Base-by-base conservation (phyloP, 441 rosid species). In the Brassica balearica region DNA sequence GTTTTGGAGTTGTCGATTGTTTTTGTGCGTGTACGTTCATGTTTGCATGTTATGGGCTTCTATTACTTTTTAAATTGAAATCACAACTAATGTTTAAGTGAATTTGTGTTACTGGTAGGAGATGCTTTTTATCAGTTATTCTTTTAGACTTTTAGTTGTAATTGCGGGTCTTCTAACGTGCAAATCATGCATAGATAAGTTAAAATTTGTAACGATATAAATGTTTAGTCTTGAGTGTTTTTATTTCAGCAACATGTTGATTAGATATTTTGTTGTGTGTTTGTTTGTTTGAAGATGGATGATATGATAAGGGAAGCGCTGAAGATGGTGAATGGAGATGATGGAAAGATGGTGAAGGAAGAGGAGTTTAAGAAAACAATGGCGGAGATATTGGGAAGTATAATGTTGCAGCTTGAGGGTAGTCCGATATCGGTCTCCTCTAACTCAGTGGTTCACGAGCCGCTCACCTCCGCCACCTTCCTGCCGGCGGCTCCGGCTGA, bases 371-470 rank as follows among this genome's bases (percentile, higher is more conserved):
- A 89, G 88, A 96, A 91, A 82, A 8, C 86, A 65, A 12, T 89
- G 82, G 80, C 85, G 0, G 98, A 89, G 83, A 83, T 92, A 68
- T 81, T 96, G 77, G 94, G 95, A 74, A 89, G 92, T 69, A 73
- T 92, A 65, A 91, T 96, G 99, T 71, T 92, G 86, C 97, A 96
- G 78, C 82, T 94, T 15, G 97, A 94, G 80, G 90, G 89, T 22
- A 88, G 68, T 66, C 91, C 96, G 12, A 86, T 96, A 41, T 78
- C 90, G 14, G 83, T 91, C 38, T 92, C 97, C 19, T 81, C 93
- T 4, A 91, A 91, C 82, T 87, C 97, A 14, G 99, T 94, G 43
- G 98, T 96, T 81, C 97, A 94, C 56, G 99, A 94, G 87, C 97
- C 98, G 9, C 90, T 90, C 7, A 79, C 86, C 6, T 69, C 97